These are phyloP conservation scores for Ogataea methylovora DNA, from an alignment of 805 yeast species.

Conservation along the genomic window DNA sequence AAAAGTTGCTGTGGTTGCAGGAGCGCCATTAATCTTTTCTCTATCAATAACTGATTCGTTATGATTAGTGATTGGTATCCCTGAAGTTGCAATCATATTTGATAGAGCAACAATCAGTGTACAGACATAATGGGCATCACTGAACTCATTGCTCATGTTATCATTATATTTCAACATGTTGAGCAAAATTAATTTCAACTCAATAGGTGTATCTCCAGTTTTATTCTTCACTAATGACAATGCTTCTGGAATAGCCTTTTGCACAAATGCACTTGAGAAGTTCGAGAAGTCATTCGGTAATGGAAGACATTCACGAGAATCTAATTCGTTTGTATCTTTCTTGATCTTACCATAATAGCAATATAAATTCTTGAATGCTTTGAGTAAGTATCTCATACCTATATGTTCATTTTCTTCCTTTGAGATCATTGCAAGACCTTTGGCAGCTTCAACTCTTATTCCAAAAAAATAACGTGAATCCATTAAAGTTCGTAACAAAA, in stretches of 20 bases:
- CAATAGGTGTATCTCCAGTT: conserved; percentile 48
- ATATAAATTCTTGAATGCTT: conserved; percentile 58
- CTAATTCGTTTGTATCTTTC: conserved; percentile 16
- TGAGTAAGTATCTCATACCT: conserved; percentile 67
- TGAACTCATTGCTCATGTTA: conserved; percentile 68
- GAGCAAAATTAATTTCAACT: conserved; percentile 54
- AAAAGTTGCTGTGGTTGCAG: conserved; percentile 24
- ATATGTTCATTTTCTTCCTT: conserved; percentile 52
- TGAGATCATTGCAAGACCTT: conserved; percentile 65
- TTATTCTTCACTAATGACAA: conserved; percentile 55
- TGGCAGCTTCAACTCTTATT: conserved; percentile 79
- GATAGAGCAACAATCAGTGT: conserved; percentile 51
- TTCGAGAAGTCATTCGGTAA: conserved; percentile 74
- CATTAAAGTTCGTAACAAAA: conserved; percentile 70
- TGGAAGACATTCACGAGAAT: conserved; percentile 48
- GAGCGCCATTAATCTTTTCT: background rate
- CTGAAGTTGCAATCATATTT: conserved; percentile 17
- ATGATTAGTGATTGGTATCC: conserved; percentile 16
- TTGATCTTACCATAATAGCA: conserved; percentile 50
- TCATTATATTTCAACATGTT: conserved; percentile 78
- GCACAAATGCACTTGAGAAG: conserved; percentile 60
- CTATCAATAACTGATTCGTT: conserved; percentile 12
- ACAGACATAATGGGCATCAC: conserved; percentile 63
- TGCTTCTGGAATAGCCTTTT: conserved; percentile 58
- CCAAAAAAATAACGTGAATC: conserved; percentile 87